Evolutionary conservation across 176 grass and related monocot species (phyloP).

Genomic region (Aechmea fasciata): DNA sequence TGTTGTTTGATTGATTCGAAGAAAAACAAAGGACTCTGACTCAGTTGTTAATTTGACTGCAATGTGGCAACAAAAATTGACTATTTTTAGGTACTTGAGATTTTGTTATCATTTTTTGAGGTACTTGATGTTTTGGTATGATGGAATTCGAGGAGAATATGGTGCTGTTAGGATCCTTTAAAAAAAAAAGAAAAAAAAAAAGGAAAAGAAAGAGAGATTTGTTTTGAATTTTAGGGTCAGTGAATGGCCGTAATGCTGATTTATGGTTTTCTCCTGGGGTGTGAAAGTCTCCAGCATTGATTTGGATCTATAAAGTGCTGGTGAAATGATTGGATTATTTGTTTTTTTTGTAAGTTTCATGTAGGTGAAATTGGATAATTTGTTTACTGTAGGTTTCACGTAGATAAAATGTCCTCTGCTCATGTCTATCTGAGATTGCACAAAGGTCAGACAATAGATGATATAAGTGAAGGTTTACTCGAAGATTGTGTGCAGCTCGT

Average conservation of each 20-base stretch:
- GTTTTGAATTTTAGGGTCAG: not conserved
- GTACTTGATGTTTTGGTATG: too few relatives aligned
- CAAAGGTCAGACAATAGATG: slow-evolving; percentile 76
- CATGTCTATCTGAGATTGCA: slow-evolving; percentile 91
- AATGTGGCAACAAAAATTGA: too few relatives aligned
- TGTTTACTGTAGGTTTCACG: slow-evolving; percentile 71
- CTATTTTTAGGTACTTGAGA: too few relatives aligned
- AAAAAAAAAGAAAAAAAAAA: too few relatives aligned
- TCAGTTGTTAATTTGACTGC: too few relatives aligned
- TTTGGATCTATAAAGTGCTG: not conserved
- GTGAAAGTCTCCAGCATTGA: not conserved
- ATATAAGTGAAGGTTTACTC: slow-evolving; percentile 58
- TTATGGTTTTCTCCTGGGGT: not conserved
- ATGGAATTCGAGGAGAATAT: too few relatives aligned
- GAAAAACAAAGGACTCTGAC: too few relatives aligned
- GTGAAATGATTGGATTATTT: slow-evolving; percentile 1
- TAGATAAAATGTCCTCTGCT: slow-evolving; percentile 94
- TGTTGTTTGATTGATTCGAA: too few relatives aligned
- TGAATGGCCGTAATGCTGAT: not conserved
- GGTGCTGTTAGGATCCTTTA: too few relatives aligned
- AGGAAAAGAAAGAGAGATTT: not conserved
- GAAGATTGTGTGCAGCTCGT: slow-evolving; percentile 95
- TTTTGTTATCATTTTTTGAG: too few relatives aligned
- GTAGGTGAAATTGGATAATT: slow-evolving; percentile 54
- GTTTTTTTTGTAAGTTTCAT: slow-evolving; percentile 59